Evolutionary conservation across 352 stramenopile species (phyloP).

Genomic region (Globisporangium parvum): DNA sequence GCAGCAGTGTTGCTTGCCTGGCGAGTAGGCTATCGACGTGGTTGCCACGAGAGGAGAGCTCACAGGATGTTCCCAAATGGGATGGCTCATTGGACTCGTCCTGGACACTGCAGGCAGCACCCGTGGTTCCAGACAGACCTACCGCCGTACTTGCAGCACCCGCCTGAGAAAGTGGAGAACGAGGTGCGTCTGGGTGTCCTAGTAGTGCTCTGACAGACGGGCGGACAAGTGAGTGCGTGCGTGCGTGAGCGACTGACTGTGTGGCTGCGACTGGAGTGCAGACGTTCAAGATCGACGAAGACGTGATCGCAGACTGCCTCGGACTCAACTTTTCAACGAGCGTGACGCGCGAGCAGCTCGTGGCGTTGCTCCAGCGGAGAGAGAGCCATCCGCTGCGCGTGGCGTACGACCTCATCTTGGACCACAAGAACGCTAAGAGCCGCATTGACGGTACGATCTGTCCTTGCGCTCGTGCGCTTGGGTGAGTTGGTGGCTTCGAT

Average conservation of each 20-base stretch:
- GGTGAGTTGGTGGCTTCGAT: too few relatives aligned
- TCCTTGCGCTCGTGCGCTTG: too few relatives aligned
- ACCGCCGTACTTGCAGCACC: slow-evolving; percentile 95
- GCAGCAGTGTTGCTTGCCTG: too few relatives aligned
- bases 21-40: too few relatives aligned
- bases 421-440: slow-evolving; percentile 96
- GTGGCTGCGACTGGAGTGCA: slow-evolving; percentile 13
- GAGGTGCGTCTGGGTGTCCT: too few relatives aligned
- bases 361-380: slow-evolving; percentile 45
- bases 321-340: slow-evolving; percentile 37
- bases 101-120: slow-evolving; percentile 59
- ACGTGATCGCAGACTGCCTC: slow-evolving; percentile 59
- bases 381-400: slow-evolving; percentile 85
- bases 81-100: neutral
- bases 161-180: slow-evolving; percentile 95
- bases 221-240: too few relatives aligned
- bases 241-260: too few relatives aligned
- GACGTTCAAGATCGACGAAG: slow-evolving; percentile 79
- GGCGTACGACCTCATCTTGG: slow-evolving; percentile 96
- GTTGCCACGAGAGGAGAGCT: neutral
- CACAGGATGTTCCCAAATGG: neutral
- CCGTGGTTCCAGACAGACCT: slow-evolving; percentile 98
- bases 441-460: slow-evolving; percentile 68
- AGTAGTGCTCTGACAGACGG: too few relatives aligned
- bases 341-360: slow-evolving; percentile 53